These are phyloP conservation scores for Phylloporus sp. DNA, from an alignment of 768 basidiomycete genomes.

Conservation along the genomic window DNA sequence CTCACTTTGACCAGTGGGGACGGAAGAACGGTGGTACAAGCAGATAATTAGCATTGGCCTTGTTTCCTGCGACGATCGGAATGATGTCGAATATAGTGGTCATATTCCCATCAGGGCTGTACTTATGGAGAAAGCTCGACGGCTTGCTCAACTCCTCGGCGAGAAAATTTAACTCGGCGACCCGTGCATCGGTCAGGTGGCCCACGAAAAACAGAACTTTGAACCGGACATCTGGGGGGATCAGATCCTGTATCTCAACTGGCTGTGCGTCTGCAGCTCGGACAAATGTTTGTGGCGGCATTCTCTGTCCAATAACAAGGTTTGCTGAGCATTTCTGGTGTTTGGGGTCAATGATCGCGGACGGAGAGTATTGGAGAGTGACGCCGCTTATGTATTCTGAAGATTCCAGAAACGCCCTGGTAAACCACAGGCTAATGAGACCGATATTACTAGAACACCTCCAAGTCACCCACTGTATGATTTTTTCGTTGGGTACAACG, in stretches of 20 bases:
- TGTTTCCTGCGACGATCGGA: conserved; percentile 23
- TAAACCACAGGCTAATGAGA: not conserved
- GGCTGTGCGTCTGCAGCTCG: conserved; percentile 22
- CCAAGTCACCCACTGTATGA: too few species aligned
- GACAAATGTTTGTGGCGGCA: conserved; percentile 31
- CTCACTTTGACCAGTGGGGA: too few species aligned
- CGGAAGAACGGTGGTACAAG: conserved; percentile 24
- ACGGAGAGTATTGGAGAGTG: conserved; percentile 36
- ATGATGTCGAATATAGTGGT: conserved; percentile 28
- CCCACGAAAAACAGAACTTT: conserved; percentile 34
- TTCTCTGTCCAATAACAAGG: conserved; percentile 32
- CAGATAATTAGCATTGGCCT: conserved; percentile 29
- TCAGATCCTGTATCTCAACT: conserved; percentile 35
- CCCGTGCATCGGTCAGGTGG: conserved; percentile 14
- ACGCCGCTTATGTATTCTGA: conserved; percentile 34
- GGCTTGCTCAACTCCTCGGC: conserved; percentile 21
- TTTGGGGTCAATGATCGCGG: conserved; percentile 28
- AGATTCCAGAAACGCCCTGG: conserved; percentile 31
- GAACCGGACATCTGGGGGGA: conserved; percentile 33
- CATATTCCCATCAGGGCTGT: conserved; percentile 11
- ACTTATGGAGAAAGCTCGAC: conserved; percentile 27
- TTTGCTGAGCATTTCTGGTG: conserved; percentile 26
- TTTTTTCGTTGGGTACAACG: too few species aligned
- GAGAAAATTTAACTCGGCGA: conserved; percentile 18
- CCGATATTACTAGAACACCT: too few species aligned